These are phyloP conservation scores for Meira nashicola DNA, from an alignment of 1,284 basidiomycete species.

Conservation along the genomic window DNA sequence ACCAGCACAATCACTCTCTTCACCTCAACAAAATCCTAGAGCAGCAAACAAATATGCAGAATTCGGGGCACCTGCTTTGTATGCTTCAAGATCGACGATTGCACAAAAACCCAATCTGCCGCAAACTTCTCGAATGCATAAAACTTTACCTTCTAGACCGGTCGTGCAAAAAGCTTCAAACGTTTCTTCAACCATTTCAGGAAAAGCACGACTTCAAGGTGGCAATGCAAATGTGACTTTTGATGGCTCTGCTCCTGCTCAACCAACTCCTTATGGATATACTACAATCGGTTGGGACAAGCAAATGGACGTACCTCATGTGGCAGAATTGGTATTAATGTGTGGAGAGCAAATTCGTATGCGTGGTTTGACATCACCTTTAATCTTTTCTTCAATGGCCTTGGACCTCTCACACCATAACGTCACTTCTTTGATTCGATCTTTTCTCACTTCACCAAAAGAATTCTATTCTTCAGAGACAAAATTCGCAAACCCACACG, in stretches of 20 bases:
- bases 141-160: background rate
- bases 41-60: no score
- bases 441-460: slow-evolving; percentile 15
- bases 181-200: background rate
- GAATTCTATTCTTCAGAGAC: slow-evolving; percentile 33
- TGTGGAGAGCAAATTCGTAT: slow-evolving; percentile 37
- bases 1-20: no score
- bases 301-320: slow-evolving; percentile 29
- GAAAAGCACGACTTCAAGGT: background rate
- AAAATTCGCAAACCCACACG: slow-evolving; percentile 44
- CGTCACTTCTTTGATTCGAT: slow-evolving; percentile 32
- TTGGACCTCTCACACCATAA: slow-evolving; percentile 40
- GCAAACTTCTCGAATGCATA: no score
- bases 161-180: background rate
- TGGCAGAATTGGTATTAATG: slow-evolving; percentile 27
- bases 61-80: background rate
- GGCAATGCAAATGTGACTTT: background rate
- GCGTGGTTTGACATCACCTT: slow-evolving; percentile 41
- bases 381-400: slow-evolving; percentile 51
- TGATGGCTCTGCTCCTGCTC: background rate
- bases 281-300: slow-evolving; percentile 34
- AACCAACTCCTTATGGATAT: slow-evolving; percentile 35
- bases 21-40: no score
- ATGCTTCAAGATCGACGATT: background rate
- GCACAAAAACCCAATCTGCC: background rate